phyloP scores from a whole-genome alignment of 495 filamentous ascomycete species.

The Lophiotrema nucula region DNA sequence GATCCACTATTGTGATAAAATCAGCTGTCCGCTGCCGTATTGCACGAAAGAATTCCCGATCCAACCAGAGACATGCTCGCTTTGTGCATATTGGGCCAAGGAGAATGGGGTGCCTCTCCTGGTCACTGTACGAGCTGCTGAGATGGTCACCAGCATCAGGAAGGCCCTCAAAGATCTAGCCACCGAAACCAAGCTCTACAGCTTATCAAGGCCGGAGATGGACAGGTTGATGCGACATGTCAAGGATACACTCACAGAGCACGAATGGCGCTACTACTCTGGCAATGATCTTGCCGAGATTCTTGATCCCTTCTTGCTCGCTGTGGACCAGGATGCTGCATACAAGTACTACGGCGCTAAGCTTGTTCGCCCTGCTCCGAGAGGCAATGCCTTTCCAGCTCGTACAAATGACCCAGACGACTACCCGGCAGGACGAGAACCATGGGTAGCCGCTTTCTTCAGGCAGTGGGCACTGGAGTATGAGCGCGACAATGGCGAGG shows the following conservation, averaged over 20 bases:
- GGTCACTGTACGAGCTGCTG: slow-evolving; percentile 8
- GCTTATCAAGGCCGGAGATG: neutral
- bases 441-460: slow-evolving; percentile 11
- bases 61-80: slow-evolving; percentile 4
- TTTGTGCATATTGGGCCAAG: slow-evolving; percentile 6
- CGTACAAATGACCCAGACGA: slow-evolving; percentile 9
- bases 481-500: slow-evolving; percentile 8
- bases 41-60: neutral
- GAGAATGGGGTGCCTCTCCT: neutral
- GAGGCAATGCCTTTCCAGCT: neutral
- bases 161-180: neutral
- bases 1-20: neutral
- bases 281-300: slow-evolving; percentile 9
- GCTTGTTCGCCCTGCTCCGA: slow-evolving; percentile 1
- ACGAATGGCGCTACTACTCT: slow-evolving; percentile 13
- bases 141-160: slow-evolving; percentile 10
- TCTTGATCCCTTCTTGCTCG: slow-evolving; percentile 15
- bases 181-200: neutral
- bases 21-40: slow-evolving; percentile 8
- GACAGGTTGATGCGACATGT: neutral
- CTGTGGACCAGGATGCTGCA: neutral
- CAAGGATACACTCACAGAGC: neutral
- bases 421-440: neutral
- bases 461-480: slow-evolving; percentile 15
- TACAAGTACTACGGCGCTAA: neutral